These are phyloP conservation scores for Venturia nashicola DNA, from an alignment of 2,329 filamentous ascomycete species.

Conservation along the genomic window DNA sequence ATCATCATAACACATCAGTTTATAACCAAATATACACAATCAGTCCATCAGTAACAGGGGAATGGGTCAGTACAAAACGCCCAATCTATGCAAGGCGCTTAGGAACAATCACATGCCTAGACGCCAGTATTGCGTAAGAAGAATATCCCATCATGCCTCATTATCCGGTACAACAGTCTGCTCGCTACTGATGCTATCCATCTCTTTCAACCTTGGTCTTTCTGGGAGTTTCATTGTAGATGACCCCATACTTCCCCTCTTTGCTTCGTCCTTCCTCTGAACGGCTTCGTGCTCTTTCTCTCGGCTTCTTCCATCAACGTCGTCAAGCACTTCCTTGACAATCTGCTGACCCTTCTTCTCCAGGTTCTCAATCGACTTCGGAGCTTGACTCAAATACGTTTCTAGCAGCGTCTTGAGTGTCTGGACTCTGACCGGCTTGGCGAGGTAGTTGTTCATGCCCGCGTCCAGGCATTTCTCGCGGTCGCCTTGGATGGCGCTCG, in stretches of 20 bases:
- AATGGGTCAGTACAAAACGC: not conserved
- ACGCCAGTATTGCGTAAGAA: not conserved
- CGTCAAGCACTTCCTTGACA: slow-evolving; percentile 23
- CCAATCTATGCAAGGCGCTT: not conserved
- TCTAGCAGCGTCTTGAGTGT: slow-evolving; percentile 76
- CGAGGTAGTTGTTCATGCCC: slow-evolving; percentile 95
- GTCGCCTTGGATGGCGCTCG: slow-evolving; percentile 86
- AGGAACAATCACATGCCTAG: not conserved
- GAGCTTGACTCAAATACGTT: slow-evolving; percentile 45
- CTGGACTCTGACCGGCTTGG: slow-evolving; percentile 78
- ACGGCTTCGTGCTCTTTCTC: not conserved
- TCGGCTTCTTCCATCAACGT: not conserved
- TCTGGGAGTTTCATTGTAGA: not conserved
- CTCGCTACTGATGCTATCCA: not conserved
- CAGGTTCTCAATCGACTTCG: slow-evolving; percentile 31
- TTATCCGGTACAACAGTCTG: not conserved
- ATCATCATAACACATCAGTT: not conserved
- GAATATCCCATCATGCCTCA: not conserved
- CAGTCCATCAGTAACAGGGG: not conserved
- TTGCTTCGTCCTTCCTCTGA: not conserved
- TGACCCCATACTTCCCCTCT: not conserved
- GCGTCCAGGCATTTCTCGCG: slow-evolving; percentile 90
- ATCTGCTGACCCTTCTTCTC: slow-evolving; percentile 33
- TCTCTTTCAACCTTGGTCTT: not conserved
- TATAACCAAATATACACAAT: not conserved